Conservation (phyloP, 225 moss, liverwort and hornwort genomes). For the Neckera pumila region DNA sequence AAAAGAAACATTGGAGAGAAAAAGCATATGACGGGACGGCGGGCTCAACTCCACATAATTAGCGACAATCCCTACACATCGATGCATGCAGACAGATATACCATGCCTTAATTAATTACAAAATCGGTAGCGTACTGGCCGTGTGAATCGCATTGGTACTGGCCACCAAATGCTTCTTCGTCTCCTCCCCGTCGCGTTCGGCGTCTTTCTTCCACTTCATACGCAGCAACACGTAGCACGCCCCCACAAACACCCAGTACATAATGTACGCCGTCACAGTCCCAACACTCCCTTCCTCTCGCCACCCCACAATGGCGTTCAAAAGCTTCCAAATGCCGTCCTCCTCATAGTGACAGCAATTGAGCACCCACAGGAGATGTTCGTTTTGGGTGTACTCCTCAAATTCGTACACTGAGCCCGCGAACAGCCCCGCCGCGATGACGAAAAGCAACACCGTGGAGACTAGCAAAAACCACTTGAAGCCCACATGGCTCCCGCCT, state of each 20-base stretch:
- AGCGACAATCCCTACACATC: background rate
- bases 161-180: background rate
- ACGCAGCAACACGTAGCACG: background rate
- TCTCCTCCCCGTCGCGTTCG: conserved; percentile 1
- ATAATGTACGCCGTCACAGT: conserved; percentile 35
- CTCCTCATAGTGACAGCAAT: conserved; percentile 29
- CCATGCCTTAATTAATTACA: background rate
- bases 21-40: no score
- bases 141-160: background rate
- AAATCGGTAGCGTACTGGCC: background rate
- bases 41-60: background rate
- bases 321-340: conserved; percentile 56
- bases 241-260: conserved; percentile 43
- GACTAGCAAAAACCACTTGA: conserved; percentile 36
- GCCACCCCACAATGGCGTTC: conserved; percentile 50
- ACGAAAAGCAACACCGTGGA: conserved; percentile 35
- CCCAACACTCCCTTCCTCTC: conserved; percentile 47
- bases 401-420: conserved; percentile 34
- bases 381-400: conserved; percentile 52
- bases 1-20: no score
- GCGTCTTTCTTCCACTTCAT: conserved; percentile 33
- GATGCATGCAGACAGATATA: background rate
- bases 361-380: conserved; percentile 23
- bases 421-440: conserved; percentile 43
- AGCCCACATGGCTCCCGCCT: conserved; percentile 38